Conservation (phyloP, 1,139 yeast genomes). For the Magnusiomyces tetraspermus region DNA sequence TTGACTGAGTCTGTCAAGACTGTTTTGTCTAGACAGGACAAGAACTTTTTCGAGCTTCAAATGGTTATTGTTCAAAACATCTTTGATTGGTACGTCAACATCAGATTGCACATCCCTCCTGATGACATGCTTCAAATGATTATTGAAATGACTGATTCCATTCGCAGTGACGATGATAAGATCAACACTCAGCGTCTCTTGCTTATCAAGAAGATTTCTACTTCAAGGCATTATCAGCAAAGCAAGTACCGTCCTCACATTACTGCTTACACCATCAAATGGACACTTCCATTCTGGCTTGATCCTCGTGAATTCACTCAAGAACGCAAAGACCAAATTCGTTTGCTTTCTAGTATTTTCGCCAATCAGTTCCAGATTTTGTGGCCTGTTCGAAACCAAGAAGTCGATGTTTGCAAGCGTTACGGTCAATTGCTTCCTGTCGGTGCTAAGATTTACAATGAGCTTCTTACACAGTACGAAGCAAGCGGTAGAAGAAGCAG, state of each 20-base stretch:
- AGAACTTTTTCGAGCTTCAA: conserved; percentile 21
- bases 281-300: conserved; percentile 39
- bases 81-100: conserved; percentile 19
- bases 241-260: conserved; percentile 38
- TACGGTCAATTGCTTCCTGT: conserved; percentile 30
- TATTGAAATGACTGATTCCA: conserved; percentile 26
- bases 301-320: conserved; percentile 23
- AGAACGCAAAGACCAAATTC: conserved; percentile 24
- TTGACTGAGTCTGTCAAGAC: conserved; percentile 22
- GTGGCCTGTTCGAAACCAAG: conserved; percentile 27
- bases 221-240: conserved; percentile 38
- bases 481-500: conserved; percentile 11
- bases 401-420: conserved; percentile 25
- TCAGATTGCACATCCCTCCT: conserved; percentile 22
- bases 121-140: conserved; percentile 25
- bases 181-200: conserved; percentile 50
- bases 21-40: conserved; percentile 19
- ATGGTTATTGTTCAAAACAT: conserved; percentile 19
- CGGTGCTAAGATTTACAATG: conserved; percentile 27
- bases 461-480: conserved; percentile 23
- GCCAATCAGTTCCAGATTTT: conserved; percentile 28
- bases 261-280: conserved; percentile 44
- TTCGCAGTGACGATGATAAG: conserved; percentile 31
- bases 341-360: conserved; percentile 28
- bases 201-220: conserved; percentile 50